Conservation (phyloP, 192 early-diverging fungal species). For the Coemansia sp. region DNA sequence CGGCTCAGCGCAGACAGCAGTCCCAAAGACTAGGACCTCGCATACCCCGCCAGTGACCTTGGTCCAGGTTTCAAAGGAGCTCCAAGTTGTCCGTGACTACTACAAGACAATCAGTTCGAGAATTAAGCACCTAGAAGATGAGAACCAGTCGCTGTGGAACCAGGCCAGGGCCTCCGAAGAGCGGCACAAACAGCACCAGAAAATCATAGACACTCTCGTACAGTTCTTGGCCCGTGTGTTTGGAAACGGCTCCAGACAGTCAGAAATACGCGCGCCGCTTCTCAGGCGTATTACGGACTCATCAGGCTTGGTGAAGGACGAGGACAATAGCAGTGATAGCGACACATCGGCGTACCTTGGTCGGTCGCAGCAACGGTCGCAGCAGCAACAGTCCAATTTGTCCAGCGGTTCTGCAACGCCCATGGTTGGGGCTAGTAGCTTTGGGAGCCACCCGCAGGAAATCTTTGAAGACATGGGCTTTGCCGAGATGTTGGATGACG, state of each 20-base stretch:
- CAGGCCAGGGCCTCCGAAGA: constrained; percentile 76
- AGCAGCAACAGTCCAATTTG: constrained; percentile 3
- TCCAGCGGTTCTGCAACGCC: background rate
- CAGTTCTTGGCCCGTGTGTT: constrained; percentile 89
- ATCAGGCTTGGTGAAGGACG: background rate
- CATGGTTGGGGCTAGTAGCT: background rate
- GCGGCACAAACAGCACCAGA: constrained; percentile 84
- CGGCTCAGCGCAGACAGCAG: background rate
- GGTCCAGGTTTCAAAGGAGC: constrained; percentile 65
- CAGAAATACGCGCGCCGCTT: constrained; percentile 42
- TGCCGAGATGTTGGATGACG: constrained; percentile 14
- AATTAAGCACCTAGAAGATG: constrained; percentile 81
- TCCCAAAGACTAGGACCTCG: constrained; percentile 19
- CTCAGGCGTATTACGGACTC: constrained; percentile 36
- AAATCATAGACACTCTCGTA: constrained; percentile 92
- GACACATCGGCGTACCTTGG: background rate
- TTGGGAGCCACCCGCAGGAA: background rate
- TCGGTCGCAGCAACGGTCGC: constrained; percentile 5
- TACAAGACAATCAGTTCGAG: constrained; percentile 88
- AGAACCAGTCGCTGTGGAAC: constrained; percentile 90
- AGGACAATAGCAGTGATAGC: background rate
- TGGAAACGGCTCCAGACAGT: constrained; percentile 53
- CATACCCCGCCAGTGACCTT: constrained; percentile 30
- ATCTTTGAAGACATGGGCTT: constrained; percentile 47
- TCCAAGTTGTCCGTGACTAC: constrained; percentile 87